Evolutionary conservation across 768 basidiomycete species (phyloP).

Genomic region (Termitomyces sp.): DNA sequence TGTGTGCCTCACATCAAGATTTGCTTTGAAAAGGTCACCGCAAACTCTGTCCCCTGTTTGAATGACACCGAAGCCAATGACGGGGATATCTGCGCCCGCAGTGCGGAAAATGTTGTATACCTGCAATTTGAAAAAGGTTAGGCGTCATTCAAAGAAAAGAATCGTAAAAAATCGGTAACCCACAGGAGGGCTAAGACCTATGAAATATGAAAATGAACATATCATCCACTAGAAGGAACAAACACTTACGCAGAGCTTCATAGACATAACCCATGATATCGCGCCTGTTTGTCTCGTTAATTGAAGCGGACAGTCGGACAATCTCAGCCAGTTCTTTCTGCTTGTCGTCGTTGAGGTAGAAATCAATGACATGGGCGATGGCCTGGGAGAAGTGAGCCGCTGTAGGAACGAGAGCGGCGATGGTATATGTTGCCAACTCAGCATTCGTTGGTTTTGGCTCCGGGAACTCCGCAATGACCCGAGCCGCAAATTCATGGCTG

Average conservation of each 20-base stretch:
- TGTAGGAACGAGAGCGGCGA: constrained; percentile 51
- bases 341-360: constrained; percentile 42
- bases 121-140: constrained; percentile 15
- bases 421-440: constrained; percentile 41
- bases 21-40: constrained; percentile 31
- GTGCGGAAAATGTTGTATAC: constrained; percentile 38
- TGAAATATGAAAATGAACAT: neutral
- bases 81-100: constrained; percentile 18
- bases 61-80: constrained; percentile 21
- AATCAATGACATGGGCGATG: constrained; percentile 52
- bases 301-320: constrained; percentile 24
- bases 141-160: neutral
- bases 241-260: constrained; percentile 39
- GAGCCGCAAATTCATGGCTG: constrained; percentile 25
- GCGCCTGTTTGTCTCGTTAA: constrained; percentile 14
- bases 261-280: constrained; percentile 38
- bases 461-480: constrained; percentile 17
- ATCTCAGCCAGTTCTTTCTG: constrained; percentile 33
- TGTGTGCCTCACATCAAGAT: constrained; percentile 29
- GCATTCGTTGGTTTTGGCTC: constrained; percentile 16
- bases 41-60: constrained; percentile 26
- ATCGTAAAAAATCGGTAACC: neutral
- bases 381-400: constrained; percentile 50
- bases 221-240: neutral
- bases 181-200: constrained; percentile 30